phyloP scores from a whole-genome alignment of 1,139 yeast genomes.

The Candida labiduridarum region DNA sequence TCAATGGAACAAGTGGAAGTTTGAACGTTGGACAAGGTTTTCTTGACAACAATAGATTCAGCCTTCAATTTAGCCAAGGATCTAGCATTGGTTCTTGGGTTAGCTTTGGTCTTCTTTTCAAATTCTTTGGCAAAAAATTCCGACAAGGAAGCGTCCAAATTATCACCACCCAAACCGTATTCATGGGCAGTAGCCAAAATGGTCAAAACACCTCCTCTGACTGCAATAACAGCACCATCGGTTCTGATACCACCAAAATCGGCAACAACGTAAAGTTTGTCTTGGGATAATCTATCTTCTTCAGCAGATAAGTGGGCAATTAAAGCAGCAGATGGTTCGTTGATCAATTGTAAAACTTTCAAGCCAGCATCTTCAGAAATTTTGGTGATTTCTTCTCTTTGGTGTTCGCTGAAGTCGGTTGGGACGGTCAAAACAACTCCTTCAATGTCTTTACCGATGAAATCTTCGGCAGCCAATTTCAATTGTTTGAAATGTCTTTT shows the following conservation, averaged over 20 bases:
- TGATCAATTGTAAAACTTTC: conserved; percentile 81
- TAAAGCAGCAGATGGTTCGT: conserved; percentile 92
- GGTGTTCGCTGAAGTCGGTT: conserved; percentile 77
- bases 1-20: conserved; percentile 93
- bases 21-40: conserved; percentile 88
- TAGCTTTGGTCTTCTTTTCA: conserved; percentile 80
- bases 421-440: conserved; percentile 92
- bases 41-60: conserved; percentile 84
- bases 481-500: conserved; percentile 83
- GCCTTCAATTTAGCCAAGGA: conserved; percentile 86
- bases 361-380: conserved; percentile 75
- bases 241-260: conserved; percentile 97
- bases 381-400: conserved; percentile 63
- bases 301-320: conserved; percentile 68
- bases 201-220: conserved; percentile 92
- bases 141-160: conserved; percentile 76
- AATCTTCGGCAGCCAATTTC: conserved; percentile 89
- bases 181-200: conserved; percentile 86
- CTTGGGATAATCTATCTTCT: conserved; percentile 60
- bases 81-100: conserved; percentile 81
- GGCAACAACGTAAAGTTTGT: conserved; percentile 86
- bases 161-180: conserved; percentile 82
- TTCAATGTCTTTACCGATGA: conserved; percentile 77
- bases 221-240: conserved; percentile 92
- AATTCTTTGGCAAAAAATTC: conserved; percentile 92